These are phyloP conservation scores for Larix sibirica DNA, from an alignment of 83 land plant species.

Conservation along the genomic window DNA sequence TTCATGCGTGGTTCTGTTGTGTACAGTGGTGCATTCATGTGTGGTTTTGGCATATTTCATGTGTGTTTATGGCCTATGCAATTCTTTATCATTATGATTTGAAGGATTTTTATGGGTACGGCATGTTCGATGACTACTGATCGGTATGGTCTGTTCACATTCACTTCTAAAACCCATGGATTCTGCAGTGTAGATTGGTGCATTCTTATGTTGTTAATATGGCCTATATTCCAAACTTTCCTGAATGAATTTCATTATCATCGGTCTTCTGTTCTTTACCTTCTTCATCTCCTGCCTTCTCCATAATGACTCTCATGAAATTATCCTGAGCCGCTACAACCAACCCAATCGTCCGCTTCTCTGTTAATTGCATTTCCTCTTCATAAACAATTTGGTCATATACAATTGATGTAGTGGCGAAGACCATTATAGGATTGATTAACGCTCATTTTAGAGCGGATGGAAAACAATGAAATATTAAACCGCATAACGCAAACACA, in stretches of 20 bases:
- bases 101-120: neutral
- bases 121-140: neutral
- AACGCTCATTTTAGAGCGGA: slow-evolving; percentile 4
- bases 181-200: neutral
- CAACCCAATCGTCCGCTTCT: slow-evolving; percentile 40
- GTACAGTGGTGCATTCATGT: no score
- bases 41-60: no score
- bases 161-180: neutral
- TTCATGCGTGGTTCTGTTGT: no score
- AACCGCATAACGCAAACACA: no score
- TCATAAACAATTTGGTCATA: neutral
- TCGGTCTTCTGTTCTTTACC: no score
- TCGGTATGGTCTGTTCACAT: neutral
- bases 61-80: slow-evolving; percentile 44
- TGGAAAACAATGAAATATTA: neutral
- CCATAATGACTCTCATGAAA: slow-evolving; percentile 80
- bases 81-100: slow-evolving; percentile 65
- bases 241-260: no score
- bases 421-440: neutral
- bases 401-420: neutral
- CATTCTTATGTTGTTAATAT: neutral
- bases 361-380: neutral
- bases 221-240: neutral
- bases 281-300: slow-evolving; percentile 13
- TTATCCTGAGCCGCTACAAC: slow-evolving; percentile 78